Evolutionary conservation across 164 flowering plant genomes (phyloP).

Genomic region (Nelumbo lutea): DNA sequence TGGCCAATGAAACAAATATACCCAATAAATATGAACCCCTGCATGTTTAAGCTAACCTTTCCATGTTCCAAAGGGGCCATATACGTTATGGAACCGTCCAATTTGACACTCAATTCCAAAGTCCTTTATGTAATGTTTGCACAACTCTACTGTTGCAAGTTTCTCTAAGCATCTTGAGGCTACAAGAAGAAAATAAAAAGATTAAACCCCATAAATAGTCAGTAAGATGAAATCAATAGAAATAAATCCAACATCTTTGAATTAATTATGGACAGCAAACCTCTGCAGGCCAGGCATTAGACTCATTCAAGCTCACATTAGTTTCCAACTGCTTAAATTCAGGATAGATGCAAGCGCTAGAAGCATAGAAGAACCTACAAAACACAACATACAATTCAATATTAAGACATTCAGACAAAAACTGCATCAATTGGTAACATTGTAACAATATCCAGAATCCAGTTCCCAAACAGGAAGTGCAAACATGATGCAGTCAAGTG

Average conservation of each 20-base stretch:
- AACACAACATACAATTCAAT: conserved; percentile 1
- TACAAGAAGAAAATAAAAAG: conserved; percentile 21
- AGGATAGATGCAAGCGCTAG: conserved; percentile 98
- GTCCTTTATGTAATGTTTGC: conserved; percentile 96
- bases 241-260: background rate
- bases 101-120: conserved; percentile 93
- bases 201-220: conserved; percentile 4
- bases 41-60: conserved; percentile 48
- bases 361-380: conserved; percentile 90
- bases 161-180: conserved; percentile 99
- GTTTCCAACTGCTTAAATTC: conserved; percentile 98
- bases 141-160: conserved; percentile 92
- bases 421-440: background rate
- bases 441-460: background rate
- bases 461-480: background rate
- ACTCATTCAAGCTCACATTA: conserved; percentile 97
- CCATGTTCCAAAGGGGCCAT: conserved; percentile 99
- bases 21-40: background rate
- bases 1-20: background rate
- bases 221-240: background rate
- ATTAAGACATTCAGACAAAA: background rate
- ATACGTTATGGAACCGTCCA: conserved; percentile 97
- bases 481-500: background rate
- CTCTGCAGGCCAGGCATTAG: conserved; percentile 99
- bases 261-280: conserved; percentile 27